Evolutionary conservation across 148 eudicot genomes (phyloP), one percentile per base, ranked within the genome.

Genomic region (Rhododendron henanense): DNA sequence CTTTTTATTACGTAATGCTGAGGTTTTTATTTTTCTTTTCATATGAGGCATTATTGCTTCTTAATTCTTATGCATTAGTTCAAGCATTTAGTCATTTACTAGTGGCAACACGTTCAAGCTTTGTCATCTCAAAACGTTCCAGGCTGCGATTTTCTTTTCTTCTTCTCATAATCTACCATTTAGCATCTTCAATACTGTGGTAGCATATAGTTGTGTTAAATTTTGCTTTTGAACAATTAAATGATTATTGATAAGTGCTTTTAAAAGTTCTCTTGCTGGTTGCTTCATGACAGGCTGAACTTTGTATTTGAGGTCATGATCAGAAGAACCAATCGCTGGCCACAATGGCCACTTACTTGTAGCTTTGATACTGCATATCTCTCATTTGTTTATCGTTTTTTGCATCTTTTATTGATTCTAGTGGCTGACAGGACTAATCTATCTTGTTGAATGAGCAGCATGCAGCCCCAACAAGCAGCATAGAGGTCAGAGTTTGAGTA

Each of bases 371-470:
- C 79, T 25, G 33, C 82, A 80, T 86, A 31, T 33, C 10, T 71
- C 19, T 71, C 5, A 5, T 31, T 31, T 31, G 2, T 59, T 81
- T 87, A 73, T 85, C 71, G 47, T 71, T 81, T 57, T 87, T 85
- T 82, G 83, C 86, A 90, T 89, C 87, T 88, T 92, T 88, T 85
- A 91, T 90, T 92, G 90, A 91, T 92, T 92, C 89, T 88, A 89
- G 91, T 94, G 90, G 85, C 89, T 92, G 94, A 93, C 94, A 91
- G 92, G 94, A 94, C 89, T 93, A 90, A 90, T 90, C 73, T 91
- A 88, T 93, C 90, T 92, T 92, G 78, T 93, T 92, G 88, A 85
- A 88, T 90, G 88, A 89, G 96, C 98, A 96, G 98, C 87, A 87
- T 83, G 89, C 87, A 89, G 91, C 79, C 31, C 87, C 90, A 59